A percentile compares a stretch with the other conserved stretches of the same genome.
Conservation (phyloP, 2,329 filamentous ascomycete genomes). For the Colletotrichum caudatum region DNA sequence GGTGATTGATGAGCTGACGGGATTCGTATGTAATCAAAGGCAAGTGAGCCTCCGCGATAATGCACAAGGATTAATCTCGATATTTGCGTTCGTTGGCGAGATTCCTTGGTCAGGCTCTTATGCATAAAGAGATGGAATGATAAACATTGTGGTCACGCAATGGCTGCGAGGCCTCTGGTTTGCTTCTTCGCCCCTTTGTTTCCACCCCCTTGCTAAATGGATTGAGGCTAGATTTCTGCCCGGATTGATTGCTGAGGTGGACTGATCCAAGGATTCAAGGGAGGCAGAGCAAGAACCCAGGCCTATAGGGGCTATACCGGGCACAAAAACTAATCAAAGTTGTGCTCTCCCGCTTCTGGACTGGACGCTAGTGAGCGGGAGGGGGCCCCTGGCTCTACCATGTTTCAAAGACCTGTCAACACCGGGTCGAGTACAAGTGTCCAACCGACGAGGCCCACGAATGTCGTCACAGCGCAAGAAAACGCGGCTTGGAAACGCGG, state of each 20-base stretch:
- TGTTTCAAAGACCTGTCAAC: constrained; percentile 24
- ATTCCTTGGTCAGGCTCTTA: constrained; percentile 21
- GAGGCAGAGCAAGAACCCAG: constrained; percentile 1
- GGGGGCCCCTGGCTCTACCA: constrained; percentile 23
- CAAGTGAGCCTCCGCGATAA: not conserved
- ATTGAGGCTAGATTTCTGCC: constrained; percentile 8
- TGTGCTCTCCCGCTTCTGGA: constrained; percentile 18
- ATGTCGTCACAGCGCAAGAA: not conserved
- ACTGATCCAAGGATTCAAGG: constrained; percentile 10
- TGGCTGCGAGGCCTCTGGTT: not conserved
- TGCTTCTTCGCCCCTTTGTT: constrained; percentile 30
- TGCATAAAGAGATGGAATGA: constrained; percentile 25
- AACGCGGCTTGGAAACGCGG: not conserved
- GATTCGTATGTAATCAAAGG: not conserved
- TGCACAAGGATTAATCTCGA: not conserved
- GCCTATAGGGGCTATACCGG: constrained; percentile 6
- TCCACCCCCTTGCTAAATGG: constrained; percentile 24
- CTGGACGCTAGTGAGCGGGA: not conserved
- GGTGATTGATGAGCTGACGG: not conserved
- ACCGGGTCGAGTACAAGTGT: not conserved
- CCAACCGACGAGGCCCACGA: constrained; percentile 12
- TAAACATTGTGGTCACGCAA: constrained; percentile 10
- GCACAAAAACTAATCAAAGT: constrained; percentile 30
- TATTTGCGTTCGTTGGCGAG: not conserved
- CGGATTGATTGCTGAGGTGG: constrained; percentile 35